Evolutionary conservation across 768 basidiomycete genomes (phyloP).

Genomic region (Lactarius sanguifluus): DNA sequence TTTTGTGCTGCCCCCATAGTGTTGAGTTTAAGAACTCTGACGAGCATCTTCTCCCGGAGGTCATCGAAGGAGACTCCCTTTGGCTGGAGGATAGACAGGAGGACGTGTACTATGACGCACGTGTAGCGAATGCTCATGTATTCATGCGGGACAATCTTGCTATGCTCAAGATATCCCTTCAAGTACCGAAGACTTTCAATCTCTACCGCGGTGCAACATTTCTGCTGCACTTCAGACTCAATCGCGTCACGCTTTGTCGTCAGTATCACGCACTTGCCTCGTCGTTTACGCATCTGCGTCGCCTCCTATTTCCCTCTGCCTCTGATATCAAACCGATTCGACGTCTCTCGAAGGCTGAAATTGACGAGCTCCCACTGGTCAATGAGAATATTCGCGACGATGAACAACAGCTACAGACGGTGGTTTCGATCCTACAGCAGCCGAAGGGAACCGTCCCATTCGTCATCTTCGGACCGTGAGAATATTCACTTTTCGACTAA

Average conservation of each 20-base stretch:
- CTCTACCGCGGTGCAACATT: constrained; percentile 41
- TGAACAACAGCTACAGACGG: constrained; percentile 48
- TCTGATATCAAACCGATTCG: constrained; percentile 33
- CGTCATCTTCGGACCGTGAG: constrained; percentile 65
- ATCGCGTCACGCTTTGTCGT: constrained; percentile 53
- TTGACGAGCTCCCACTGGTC: constrained; percentile 32
- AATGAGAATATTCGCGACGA: constrained; percentile 50
- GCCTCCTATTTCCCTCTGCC: constrained; percentile 50
- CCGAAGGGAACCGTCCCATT: constrained; percentile 53
- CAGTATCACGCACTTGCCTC: constrained; percentile 60
- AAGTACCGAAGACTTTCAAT: constrained; percentile 47
- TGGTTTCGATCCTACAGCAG: constrained; percentile 46
- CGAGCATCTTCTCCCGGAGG: constrained; percentile 22
- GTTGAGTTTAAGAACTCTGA: constrained; percentile 17
- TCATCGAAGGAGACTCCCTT: constrained; percentile 15
- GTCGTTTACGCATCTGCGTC: constrained; percentile 41
- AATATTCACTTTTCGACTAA: not conserved
- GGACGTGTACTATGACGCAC: constrained; percentile 21
- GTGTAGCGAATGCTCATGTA: not conserved
- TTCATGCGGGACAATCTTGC: constrained; percentile 16
- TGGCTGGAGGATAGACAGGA: constrained; percentile 22
- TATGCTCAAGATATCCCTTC: constrained; percentile 50
- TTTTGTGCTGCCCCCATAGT: not conserved
- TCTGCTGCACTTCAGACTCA: constrained; percentile 54
- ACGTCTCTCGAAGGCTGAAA: constrained; percentile 25